Evolutionary conservation across 371 early-diverging fungal genomes (phyloP), one percentile per base, ranked within the genome.

Genomic region (Sporodiniella umbellata): DNA sequence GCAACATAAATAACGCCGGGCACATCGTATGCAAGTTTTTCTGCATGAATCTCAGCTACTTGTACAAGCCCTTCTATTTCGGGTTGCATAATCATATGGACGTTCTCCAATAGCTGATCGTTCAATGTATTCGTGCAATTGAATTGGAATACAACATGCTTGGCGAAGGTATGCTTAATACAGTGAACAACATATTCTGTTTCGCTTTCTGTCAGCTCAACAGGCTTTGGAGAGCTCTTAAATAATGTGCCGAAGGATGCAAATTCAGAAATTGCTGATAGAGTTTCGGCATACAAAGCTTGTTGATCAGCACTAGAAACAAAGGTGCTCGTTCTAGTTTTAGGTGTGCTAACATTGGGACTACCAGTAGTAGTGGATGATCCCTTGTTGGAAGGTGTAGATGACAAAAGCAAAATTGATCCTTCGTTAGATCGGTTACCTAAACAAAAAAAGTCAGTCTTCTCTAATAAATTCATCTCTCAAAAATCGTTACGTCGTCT

Each of bases 81-180:
- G 24, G 74, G 72, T 45, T 84, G 83, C 93, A 96, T 94, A 7
- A 80, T 70, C 54, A 96, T 87, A 30, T 82, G 78, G 7, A 94
- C 94, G 59, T 96, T 89, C 68, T 96, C 98, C 58, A 98, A 70
- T 31, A 95, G 68, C 30, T 83, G 86, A 66, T 97, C 96, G 58
- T 91, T 88, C 31, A 98, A 72, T 1, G 99, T 98, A 75, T 98
- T 98, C 50, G 80, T 85, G 66, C 93, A 88, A 56, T 90, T 83
- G 68, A 96, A 98, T 81, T 98, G 95, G 81, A 97, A 95, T 6
- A 98, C 93, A 53, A 97, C 56, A 51, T 96, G 94, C 31, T 83
- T 77, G 39, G 83, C 70, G 68, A 93, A 97, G 14, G 96, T 84
- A 61, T 98, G 99, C 75, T 96, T 96, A 54, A 92, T 72, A 56